Percentiles rank a stretch among this genome's conserved stretches.
Conservation (phyloP, 2,329 filamentous ascomycete genomes). For the Pezicula rhizophila region DNA sequence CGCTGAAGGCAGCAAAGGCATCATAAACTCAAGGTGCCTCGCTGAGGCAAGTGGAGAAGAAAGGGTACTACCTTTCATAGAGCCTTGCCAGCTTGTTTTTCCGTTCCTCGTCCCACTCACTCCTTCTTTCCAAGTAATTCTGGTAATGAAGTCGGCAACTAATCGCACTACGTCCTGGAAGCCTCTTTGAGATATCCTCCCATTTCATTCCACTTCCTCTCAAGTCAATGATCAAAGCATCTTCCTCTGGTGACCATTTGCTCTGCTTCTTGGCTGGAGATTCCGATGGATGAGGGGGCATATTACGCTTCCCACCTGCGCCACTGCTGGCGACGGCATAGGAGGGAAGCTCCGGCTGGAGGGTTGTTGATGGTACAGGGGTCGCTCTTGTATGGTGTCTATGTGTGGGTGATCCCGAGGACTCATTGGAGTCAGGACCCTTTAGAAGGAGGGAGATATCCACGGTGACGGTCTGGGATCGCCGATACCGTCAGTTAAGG, state of each 20-base stretch:
- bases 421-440: slow-evolving; percentile 67
- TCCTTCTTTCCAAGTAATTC: slow-evolving; percentile 89
- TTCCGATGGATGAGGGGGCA: slow-evolving; percentile 49
- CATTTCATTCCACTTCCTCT: slow-evolving; percentile 92
- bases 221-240: slow-evolving; percentile 88
- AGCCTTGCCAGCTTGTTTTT: slow-evolving; percentile 94
- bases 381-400: slow-evolving; percentile 25
- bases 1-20: background rate
- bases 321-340: slow-evolving; percentile 19
- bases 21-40: background rate
- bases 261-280: slow-evolving; percentile 89
- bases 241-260: slow-evolving; percentile 93
- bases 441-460: slow-evolving; percentile 91
- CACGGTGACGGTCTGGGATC: slow-evolving; percentile 62
- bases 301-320: slow-evolving; percentile 40
- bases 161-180: slow-evolving; percentile 87
- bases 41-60: background rate
- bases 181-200: slow-evolving; percentile 91
- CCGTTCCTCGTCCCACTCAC: slow-evolving; percentile 94
- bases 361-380: slow-evolving; percentile 16
- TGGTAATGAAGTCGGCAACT: slow-evolving; percentile 94
- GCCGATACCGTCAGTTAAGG: slow-evolving; percentile 26
- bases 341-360: slow-evolving; percentile 17
- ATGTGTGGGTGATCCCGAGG: slow-evolving; percentile 42
- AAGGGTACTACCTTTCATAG: slow-evolving; percentile 74